These are phyloP conservation scores for Leptoxyphium fumago DNA, from an alignment of 2,329 filamentous ascomycete genomes.

Conservation along the genomic window DNA sequence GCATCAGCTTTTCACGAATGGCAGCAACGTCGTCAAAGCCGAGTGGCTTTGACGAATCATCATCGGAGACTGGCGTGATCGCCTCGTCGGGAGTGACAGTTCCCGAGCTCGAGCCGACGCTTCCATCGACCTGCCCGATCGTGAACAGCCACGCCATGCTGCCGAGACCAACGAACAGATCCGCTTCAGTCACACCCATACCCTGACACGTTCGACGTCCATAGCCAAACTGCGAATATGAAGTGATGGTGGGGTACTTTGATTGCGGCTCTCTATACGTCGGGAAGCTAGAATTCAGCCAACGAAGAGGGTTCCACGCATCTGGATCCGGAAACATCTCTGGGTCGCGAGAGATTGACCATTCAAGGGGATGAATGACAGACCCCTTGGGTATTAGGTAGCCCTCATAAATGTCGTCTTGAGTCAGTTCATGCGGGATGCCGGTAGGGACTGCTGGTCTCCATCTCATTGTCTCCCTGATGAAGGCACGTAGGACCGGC, in stretches of 20 bases:
- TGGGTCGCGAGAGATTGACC: constrained; percentile 12
- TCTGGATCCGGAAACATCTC: constrained; percentile 9
- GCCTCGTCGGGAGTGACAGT: neutral
- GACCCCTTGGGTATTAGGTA: constrained; percentile 14
- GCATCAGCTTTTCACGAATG: neutral
- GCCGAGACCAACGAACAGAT: constrained; percentile 24
- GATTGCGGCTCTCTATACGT: constrained; percentile 11
- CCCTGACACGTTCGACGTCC: constrained; percentile 18
- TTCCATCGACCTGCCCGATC: constrained; percentile 15
- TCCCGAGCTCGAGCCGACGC: neutral
- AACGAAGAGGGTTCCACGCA: constrained; percentile 12
- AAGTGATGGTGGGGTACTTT: constrained; percentile 11
- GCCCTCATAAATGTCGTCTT: constrained; percentile 18
- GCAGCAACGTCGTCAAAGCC: neutral
- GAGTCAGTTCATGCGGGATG: constrained; percentile 14
- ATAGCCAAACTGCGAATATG: constrained; percentile 15
- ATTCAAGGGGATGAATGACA: constrained; percentile 12
- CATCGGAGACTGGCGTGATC: neutral
- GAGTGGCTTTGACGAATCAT: neutral
- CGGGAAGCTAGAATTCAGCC: constrained; percentile 9
- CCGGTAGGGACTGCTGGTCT: constrained; percentile 20
- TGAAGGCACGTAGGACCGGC: constrained; percentile 18
- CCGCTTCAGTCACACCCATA: constrained; percentile 17
- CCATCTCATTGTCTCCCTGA: constrained; percentile 23
- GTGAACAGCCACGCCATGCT: constrained; percentile 32